Percentiles rank a stretch among this genome's conserved stretches.
Conservation (phyloP, 257 asterid species). For the Scutellaria barbata region DNA sequence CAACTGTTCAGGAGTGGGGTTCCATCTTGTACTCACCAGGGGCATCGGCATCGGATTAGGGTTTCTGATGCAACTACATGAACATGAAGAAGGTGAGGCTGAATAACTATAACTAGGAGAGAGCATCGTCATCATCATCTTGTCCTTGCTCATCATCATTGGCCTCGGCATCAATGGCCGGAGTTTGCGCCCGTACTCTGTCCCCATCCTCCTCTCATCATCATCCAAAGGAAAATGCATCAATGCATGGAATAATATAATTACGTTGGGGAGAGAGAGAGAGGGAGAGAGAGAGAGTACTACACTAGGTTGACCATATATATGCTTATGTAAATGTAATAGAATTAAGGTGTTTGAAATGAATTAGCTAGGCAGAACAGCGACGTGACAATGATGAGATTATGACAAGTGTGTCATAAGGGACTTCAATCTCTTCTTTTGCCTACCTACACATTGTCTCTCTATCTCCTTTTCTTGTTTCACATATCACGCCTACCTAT, state of each 20-base stretch:
- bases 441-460: too few species aligned
- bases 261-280: too few species aligned
- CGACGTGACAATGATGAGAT: constrained; percentile 67
- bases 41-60: constrained; percentile 43
- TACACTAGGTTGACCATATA: constrained; percentile 43
- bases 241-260: too few species aligned
- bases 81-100: constrained; percentile 32
- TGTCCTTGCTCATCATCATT: neutral
- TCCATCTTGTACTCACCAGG: constrained; percentile 81
- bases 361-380: constrained; percentile 28
- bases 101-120: too few species aligned
- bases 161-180: constrained; percentile 51
- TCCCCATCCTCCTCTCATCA: constrained; percentile 15
- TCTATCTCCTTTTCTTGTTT: too few species aligned
- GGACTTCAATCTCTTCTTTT: neutral
- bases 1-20: constrained; percentile 83
- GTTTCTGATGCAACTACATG: constrained; percentile 36
- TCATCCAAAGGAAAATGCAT: too few species aligned
- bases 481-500: too few species aligned
- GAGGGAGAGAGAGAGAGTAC: too few species aligned
- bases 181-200: constrained; percentile 34
- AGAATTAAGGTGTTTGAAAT: neutral
- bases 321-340: too few species aligned
- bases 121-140: neutral
- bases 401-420: constrained; percentile 48